Conservation (phyloP, 208 protist species). For the Leishmania gerbilli region DNA sequence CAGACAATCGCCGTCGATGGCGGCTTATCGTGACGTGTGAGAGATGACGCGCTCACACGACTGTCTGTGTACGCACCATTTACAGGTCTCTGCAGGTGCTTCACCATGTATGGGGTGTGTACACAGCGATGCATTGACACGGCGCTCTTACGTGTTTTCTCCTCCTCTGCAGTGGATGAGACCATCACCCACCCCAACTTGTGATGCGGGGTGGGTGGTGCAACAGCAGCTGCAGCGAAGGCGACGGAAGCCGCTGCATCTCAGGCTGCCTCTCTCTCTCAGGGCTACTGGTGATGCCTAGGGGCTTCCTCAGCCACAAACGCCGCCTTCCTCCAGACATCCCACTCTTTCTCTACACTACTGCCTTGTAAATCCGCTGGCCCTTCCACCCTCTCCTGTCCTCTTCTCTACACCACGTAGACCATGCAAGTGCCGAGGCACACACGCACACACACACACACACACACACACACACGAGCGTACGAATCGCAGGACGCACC, state of each 20-base stretch:
- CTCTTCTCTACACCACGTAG: background rate
- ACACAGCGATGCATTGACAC: background rate
- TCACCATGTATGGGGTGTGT: background rate
- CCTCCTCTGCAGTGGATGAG: background rate
- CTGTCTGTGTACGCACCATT: background rate
- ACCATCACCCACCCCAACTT: background rate
- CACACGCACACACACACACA: background rate
- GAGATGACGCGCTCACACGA: background rate
- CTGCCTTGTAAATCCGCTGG: background rate
- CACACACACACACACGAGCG: background rate
- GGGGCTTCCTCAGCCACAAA: background rate
- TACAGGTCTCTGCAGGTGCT: background rate
- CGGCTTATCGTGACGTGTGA: conserved; percentile 43
- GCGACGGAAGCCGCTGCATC: background rate
- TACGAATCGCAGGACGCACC: background rate
- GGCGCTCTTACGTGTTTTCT: too few species aligned
- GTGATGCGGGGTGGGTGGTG: background rate
- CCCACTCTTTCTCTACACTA: background rate
- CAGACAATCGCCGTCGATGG: conserved; percentile 85
- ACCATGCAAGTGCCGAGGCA: background rate
- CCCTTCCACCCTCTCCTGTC: background rate
- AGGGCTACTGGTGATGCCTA: background rate
- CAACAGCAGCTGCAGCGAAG: background rate
- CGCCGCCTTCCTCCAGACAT: too few species aligned
- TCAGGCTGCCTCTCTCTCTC: background rate